Conservation (phyloP, 1,139 yeast genomes). For the Candida albicans region DNA sequence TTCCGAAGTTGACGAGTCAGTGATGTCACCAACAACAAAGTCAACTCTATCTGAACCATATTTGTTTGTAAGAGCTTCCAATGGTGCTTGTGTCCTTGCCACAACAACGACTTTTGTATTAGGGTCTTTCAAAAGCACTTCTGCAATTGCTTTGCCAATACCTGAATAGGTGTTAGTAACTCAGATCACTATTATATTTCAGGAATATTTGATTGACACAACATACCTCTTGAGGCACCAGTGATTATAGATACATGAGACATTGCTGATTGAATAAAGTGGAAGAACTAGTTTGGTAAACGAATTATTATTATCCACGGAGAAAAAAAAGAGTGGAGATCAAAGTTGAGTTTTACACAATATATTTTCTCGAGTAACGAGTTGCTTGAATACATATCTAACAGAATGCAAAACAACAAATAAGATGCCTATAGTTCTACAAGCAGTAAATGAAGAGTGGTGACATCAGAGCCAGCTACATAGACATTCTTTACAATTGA, state of each 20-base stretch:
- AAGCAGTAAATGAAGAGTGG: too few relatives aligned
- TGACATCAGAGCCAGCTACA: too few relatives aligned
- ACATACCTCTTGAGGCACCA: constrained; percentile 13
- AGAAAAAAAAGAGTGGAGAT: background rate
- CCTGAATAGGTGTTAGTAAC: constrained; percentile 39
- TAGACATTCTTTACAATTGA: background rate
- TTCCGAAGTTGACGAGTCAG: constrained; percentile 37
- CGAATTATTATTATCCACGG: too few relatives aligned
- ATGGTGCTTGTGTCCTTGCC: constrained; percentile 59
- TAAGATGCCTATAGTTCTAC: too few relatives aligned
- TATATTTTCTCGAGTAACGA: too few relatives aligned
- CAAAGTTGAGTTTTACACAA: too few relatives aligned
- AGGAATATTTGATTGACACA: background rate
- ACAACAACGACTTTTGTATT: constrained; percentile 62
- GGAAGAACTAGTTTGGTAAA: background rate
- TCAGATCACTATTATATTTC: background rate
- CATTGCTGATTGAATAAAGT: background rate
- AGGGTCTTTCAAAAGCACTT: constrained; percentile 42
- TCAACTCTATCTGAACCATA: constrained; percentile 53
- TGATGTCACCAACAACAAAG: constrained; percentile 67
- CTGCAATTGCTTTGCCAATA: constrained; percentile 73
- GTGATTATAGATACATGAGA: constrained; percentile 6
- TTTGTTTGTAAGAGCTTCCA: constrained; percentile 41
- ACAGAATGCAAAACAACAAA: too few relatives aligned
- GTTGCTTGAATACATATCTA: too few relatives aligned